A percentile compares a stretch with the other conserved stretches of the same genome.
phyloP scores from a whole-genome alignment of 305 asterid species.

The Fraxinus platypoda region DNA sequence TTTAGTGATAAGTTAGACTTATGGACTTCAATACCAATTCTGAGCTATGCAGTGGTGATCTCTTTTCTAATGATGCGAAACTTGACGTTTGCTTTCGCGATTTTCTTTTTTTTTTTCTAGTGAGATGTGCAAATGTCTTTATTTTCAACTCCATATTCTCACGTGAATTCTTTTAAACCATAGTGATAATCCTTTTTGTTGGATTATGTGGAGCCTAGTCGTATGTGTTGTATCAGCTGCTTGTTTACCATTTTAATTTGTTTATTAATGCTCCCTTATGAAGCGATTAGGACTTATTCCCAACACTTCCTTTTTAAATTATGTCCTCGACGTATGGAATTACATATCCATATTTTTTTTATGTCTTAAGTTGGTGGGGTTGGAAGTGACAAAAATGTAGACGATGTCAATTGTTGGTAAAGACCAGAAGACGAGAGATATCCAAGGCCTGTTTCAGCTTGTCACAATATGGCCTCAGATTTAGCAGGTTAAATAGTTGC shows the following conservation, averaged over 20 bases:
- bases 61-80: too few relatives aligned
- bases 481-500: conserved; percentile 60
- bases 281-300: background rate
- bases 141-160: conserved; percentile 40
- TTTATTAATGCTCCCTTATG: too few relatives aligned
- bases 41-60: too few relatives aligned
- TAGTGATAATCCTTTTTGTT: background rate
- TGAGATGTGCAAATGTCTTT: conserved; percentile 23
- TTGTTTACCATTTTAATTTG: too few relatives aligned
- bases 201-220: background rate
- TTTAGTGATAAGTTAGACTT: too few relatives aligned
- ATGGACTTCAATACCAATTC: too few relatives aligned
- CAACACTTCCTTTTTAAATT: background rate
- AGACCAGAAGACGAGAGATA: conserved; percentile 58
- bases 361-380: conserved; percentile 39
- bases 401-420: conserved; percentile 54
- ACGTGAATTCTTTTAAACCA: conserved; percentile 29
- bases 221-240: too few relatives aligned
- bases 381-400: conserved; percentile 17
- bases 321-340: background rate
- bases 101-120: too few relatives aligned
- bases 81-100: too few relatives aligned
- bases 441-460: conserved; percentile 42
- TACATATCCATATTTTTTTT: background rate
- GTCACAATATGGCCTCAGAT: conserved; percentile 42